Base-by-base conservation (phyloP, 805 yeast species). In the Isabelozyma heimii region DNA sequence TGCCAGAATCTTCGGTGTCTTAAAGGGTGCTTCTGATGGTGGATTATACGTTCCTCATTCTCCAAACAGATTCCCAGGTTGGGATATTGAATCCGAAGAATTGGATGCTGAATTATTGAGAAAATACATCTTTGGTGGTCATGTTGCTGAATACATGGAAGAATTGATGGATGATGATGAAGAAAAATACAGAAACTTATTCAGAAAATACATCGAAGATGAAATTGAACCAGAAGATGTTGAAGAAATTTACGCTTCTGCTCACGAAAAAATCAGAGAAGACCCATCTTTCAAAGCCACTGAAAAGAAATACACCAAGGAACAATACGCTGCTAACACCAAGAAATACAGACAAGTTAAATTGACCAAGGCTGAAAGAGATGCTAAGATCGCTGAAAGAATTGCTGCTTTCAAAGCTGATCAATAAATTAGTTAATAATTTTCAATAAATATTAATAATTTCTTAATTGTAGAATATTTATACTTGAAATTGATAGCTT, bases 1-100 rank as follows among this genome's bases (percentile, higher is more conserved):
- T 90, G 97, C 98, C 74, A 89, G 96, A 81, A 84, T 94, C 76
- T 94, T 94, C 71, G 99, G 98, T 89, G 97, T 94, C 73, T 83
- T 94, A 72, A 94, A 94, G 87, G 99, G 99, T 88, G 99, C 99
- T 72, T 92, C 98, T 59, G 99, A 94, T 76, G 99, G 99, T 89
- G 99, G 99, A 69, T 83, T 94, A 70, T 90, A 88, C 91, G 83
- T 94, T 73, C 99, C 99, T 65, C 99, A 94, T 91, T 90, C 96
- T 67, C 89, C 96, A 73, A 91, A 91, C 85, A 91, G 99, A 87
- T 94, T 91, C 97, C 99, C 99, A 80, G 99, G 99, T 82, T 94
- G 92, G 96, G 99, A 94, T 79, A 89, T 92, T 69, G 99, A 94
- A 84, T 72, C 87, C 68, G 97, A 94, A 83, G 99, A 94, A 82